Base-by-base conservation (phyloP, 148 eudicot genomes). In the Amaranthus hypochondriacus region DNA sequence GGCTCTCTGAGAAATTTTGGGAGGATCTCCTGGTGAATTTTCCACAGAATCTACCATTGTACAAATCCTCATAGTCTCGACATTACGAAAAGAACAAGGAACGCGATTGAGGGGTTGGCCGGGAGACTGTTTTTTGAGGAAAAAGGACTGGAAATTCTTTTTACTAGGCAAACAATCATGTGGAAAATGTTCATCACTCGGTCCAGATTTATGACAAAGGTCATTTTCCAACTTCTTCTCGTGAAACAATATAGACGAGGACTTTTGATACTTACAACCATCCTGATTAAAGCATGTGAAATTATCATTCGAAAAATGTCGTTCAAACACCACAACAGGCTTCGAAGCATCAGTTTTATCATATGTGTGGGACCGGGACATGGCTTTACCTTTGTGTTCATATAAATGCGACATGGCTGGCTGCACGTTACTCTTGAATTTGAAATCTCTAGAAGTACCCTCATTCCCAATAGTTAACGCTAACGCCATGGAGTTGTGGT, bases 1-100 rank as follows among this genome's bases (percentile, higher is more conserved):
- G 64, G 86, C 86, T 78, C 87, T 83, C 82, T 83, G 80, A 73
- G 87, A 86, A 77, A 80, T 76, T 74, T 76, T 68, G n/a, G 87
- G 86, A 73, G 73, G 73, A 82, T 75, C 82, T 79, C 84, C 86
- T 57, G 76, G 69, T 56, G 78, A 56, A 67, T 79, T 81, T 18
- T 84, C 86, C 50, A 77, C 65, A 53, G 84, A 77, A 28, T 79
- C 80, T 44, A 83, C 79, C 65, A 78, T 77, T 56, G 82, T 76
- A 72, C 86, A 83, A 50, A 84, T 80, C 77, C 81, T 81, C 83
- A 79, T 81, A 60, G 83, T 83, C 81, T 87, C 80, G 48, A 74
- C 74, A 76, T 84, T 87, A 69, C 50, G 80, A 28, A 66, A 71
- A 62, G 78, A 70, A 51, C 75, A 47, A 28, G 80, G 84, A 62